A percentile compares a stretch with the other conserved stretches of the same genome.
Conservation (phyloP, 2,329 filamentous ascomycete genomes). For the Aspergillus amoenus region DNA sequence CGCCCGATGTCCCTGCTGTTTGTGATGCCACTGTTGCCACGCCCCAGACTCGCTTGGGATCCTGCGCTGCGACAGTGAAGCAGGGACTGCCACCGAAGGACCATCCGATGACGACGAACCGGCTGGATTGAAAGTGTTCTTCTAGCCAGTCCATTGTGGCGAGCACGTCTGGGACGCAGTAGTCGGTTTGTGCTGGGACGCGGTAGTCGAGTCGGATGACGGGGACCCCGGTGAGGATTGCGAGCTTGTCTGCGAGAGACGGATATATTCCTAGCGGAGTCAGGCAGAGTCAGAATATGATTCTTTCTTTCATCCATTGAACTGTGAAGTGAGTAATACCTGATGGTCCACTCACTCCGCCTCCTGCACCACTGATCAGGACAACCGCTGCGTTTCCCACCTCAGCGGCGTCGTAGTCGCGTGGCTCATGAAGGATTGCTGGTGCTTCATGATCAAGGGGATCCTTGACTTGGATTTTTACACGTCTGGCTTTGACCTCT, state of each 20-base stretch:
- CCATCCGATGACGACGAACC: conserved; percentile 46
- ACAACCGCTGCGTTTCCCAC: conserved; percentile 25
- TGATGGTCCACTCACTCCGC: conserved; percentile 42
- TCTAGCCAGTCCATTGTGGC: conserved; percentile 39
- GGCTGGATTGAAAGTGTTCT: conserved; percentile 27
- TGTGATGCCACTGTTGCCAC: conserved; percentile 44
- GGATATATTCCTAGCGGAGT: conserved; percentile 42
- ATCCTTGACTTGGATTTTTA: conserved; percentile 20
- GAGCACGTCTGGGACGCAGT: conserved; percentile 38
- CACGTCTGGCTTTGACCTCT: not conserved
- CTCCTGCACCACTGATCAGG: conserved; percentile 35
- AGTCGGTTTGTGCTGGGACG: conserved; percentile 32
- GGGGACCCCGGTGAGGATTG: conserved; percentile 38
- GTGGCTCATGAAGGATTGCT: conserved; percentile 34
- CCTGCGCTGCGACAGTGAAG: conserved; percentile 36
- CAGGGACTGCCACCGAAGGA: conserved; percentile 45
- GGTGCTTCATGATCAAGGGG: conserved; percentile 24
- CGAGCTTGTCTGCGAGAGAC: conserved; percentile 43
- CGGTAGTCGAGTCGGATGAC: conserved; percentile 45
- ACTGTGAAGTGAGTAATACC: conserved; percentile 25
- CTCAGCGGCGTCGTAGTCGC: conserved; percentile 20
- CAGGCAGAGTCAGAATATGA: no score
- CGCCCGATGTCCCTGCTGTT: conserved; percentile 36
- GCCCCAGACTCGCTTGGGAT: conserved; percentile 33
- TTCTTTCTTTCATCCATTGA: no score